phyloP scores from a whole-genome alignment of 2,329 filamentous ascomycete species.

The Hansfordia pulvinata region DNA sequence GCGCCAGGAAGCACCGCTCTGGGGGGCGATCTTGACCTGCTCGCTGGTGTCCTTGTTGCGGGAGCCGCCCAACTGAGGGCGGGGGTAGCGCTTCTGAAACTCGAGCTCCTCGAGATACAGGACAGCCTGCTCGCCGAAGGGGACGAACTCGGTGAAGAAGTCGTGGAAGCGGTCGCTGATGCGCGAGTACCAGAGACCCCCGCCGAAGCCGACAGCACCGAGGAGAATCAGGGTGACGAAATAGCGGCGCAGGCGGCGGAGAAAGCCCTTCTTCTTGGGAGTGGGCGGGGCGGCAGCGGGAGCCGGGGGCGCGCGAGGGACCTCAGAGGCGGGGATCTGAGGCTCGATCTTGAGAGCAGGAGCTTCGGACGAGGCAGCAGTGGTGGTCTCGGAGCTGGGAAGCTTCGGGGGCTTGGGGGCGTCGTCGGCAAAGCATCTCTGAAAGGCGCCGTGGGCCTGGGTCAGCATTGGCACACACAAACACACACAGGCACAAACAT shows the following conservation, averaged over 20 bases:
- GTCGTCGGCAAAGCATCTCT: constrained; percentile 45
- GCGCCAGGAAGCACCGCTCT: constrained; percentile 75
- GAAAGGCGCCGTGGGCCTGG: constrained; percentile 5
- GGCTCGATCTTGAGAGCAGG: constrained; percentile 20
- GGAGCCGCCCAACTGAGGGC: constrained; percentile 26
- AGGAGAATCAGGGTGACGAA: constrained; percentile 66
- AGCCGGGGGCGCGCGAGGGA: constrained; percentile 22
- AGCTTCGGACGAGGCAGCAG: constrained; percentile 28
- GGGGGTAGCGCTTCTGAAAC: constrained; percentile 72
- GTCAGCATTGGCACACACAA: constrained; percentile 19
- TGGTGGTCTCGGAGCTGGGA: constrained; percentile 38
- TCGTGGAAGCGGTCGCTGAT: constrained; percentile 97
- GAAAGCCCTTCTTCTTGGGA: constrained; percentile 50
- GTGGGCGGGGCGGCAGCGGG: constrained; percentile 22
- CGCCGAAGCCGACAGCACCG: constrained; percentile 65
- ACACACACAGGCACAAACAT: constrained; percentile 22
- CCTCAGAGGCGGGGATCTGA: constrained; percentile 12
- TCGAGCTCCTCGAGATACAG: constrained; percentile 92
- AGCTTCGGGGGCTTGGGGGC: constrained; percentile 37
- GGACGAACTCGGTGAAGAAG: constrained; percentile 95
- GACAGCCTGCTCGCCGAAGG: constrained; percentile 87
- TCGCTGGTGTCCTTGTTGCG: constrained; percentile 48
- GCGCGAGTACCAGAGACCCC: constrained; percentile 84
- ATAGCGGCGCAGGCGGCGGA: constrained; percentile 63
- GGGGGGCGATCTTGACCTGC: constrained; percentile 70